Evolutionary conservation across 345 rosid species (phyloP), one percentile per base, ranked within the genome.

Genomic region (Lepidium sativum): DNA sequence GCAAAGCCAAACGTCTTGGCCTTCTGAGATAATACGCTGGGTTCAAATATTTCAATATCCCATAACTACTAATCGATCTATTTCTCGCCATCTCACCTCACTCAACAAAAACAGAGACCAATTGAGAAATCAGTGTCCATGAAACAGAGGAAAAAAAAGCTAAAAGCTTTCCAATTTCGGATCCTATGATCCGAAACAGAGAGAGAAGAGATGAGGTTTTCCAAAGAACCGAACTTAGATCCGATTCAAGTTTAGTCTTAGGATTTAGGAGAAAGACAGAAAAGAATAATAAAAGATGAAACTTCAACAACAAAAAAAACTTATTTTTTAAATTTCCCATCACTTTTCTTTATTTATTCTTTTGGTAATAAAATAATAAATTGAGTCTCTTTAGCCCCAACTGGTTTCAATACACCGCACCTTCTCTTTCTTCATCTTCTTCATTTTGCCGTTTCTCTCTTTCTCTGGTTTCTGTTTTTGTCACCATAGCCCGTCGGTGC

Each of bases 11-110:
- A 41, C 92, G 83, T 63, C 80, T 84, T 14, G 97, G 95, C 16
- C 95, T 74, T 76, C 83, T 83, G 21, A 89, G 82, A 70, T 86
- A 92, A 78, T 78, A 84, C 14, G 82, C 74, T 2, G 96, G 97
- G 66, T 83, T 81, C 62, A 84, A 78, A 62, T 83, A 89, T 60
- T 82, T 78, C 82, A 84, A 84, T 60, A 66, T 0, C 48, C 67
- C 75, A 41, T 29, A 52, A 23, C 63, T 60, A 69, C 42, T 58
- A 44, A 60, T 56, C 51, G 75, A 75, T 64, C 75, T 69, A 69
- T 63, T 16, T 71, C 75, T 75, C 35, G 64, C 72, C 79, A 75
- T 75, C 52, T 53, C 38, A 52, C 33, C 48, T 6, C 56, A 72
- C 48, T 66, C 52, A 73, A 39, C 48, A 51, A 13, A 67, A 60